Evolutionary conservation across 163 green algal species (phyloP), one percentile per base, ranked within the genome.

Genomic region (Coccomyxa subellipsoidea): DNA sequence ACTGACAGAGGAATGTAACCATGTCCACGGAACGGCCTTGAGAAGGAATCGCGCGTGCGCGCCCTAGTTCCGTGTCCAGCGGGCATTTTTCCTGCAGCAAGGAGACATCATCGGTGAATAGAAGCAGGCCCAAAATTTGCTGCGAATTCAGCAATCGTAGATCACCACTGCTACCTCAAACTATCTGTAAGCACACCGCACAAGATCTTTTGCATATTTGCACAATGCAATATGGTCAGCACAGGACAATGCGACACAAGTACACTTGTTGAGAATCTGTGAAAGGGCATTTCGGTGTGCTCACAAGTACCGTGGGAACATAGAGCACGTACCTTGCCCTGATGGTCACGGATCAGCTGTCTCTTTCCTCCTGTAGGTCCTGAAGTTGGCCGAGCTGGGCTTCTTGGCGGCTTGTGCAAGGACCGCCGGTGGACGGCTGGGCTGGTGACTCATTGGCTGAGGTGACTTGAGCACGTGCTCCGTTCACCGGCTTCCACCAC

Each of bases 1-100:
- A 89, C 95, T 77, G 91, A 92, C 15, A 99, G 84, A 39, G 92
- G 90, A 87, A 98, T 98, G 90, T 92, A 95, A 59, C 97, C 97
- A 84, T 98, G 93, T 81, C 94, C 84, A 39, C 94, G 85, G 85
- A 94, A 94, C 40, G 88, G 86, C 47, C 92, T 87, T 12, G 89
- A 92, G 90, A 98, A 98, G 38, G 94, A 85, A 79, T 99, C 88
- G 54, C 96, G 86, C 76, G 96, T 99, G 72, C 94, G 86, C 34
- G 89, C 87, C 81, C 95, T 92, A 38, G 91, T 90, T 81, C 92
- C 92, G 82, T 92, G 87, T 69, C 91, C 91, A 71, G 82, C 92
- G 53, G 91, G 91, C 92, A 95, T 95, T 36, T 82, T 89, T 83
- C 36, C 54, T 77, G 54, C 32, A 59, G 38, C 37, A 2, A 29